Base-by-base conservation (phyloP, 371 early-diverging fungal genomes). In the Circinella minor region DNA sequence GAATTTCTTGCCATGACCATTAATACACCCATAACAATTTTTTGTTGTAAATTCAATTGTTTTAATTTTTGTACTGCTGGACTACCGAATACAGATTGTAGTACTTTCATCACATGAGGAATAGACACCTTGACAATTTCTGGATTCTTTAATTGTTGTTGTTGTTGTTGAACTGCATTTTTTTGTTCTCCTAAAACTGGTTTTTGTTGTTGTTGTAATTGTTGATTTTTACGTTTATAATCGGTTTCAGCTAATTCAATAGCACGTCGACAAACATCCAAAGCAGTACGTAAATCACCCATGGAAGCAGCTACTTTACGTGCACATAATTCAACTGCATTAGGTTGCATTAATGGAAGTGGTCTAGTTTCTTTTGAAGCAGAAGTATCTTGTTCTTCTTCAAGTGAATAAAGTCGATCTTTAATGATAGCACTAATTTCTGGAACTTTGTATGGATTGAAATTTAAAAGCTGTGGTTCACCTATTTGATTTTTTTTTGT, bases 311-410 rank as follows among this genome's bases (percentile, higher is more conserved):
- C 95, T 3, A 96, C 92, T 76, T 97, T 98, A 57, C 96, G 87
- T 17, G 97, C 95, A 74, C 95, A 94, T 13, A 98, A 78, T 75
- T 98, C 97, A 20, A 98, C 87, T 1, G 98, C 98, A 14, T 85
- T 82, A n/a, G 86, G 81, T 39, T 95, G 92, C 76, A 98, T 93
- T 65, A 94, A 70, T 8, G 91, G 87, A 2, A 75, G 66, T 9
- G 76, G 65, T 4, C 68, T 65, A 43, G 36, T 68, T 64, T 65
- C 62, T 46, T 71, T 48, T 62, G 68, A 36, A 13, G 51, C 15
- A 27, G 27, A 27, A 27, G 27, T 27, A 27, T 51, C 43, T 3
- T 43, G 43, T 43, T 51, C 51, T 5, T 14, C 15, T 69, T 60
- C 13, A 61, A 88, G 66, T 0, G 87, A 83, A 61, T 81, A 78